These are phyloP conservation scores for Rhodotorula taiwanensis DNA, from an alignment of 768 basidiomycete genomes.

Conservation along the genomic window DNA sequence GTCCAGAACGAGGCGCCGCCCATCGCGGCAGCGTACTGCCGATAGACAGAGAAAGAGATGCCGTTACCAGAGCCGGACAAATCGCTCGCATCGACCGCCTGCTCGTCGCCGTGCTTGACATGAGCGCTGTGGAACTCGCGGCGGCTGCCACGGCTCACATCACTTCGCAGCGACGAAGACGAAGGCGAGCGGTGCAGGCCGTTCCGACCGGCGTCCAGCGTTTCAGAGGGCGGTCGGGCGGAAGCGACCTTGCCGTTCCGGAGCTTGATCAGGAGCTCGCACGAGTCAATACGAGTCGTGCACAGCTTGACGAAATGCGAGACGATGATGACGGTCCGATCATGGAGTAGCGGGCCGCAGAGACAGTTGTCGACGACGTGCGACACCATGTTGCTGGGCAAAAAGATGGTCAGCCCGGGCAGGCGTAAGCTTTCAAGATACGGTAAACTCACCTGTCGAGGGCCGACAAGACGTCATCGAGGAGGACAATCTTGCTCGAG, in stretches of 20 bases:
- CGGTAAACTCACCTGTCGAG: constrained; percentile 56
- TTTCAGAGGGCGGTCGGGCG: constrained; percentile 2
- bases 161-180: not conserved
- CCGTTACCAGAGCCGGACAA: constrained; percentile 9
- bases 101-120: constrained; percentile 19
- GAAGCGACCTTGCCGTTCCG: constrained; percentile 6
- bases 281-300: constrained; percentile 5
- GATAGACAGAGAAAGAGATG: constrained; percentile 21
- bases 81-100: constrained; percentile 1
- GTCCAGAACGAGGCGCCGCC: constrained; percentile 27
- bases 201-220: constrained; percentile 3
- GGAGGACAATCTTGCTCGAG: constrained; percentile 52
- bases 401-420: too few species aligned
- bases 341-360: constrained; percentile 58
- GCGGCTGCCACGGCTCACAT: not conserved
- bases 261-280: constrained; percentile 19
- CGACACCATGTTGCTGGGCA: constrained; percentile 51
- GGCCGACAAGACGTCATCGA: constrained; percentile 36
- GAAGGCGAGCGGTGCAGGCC: constrained; percentile 10
- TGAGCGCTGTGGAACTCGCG: not conserved
- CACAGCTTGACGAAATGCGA: constrained; percentile 45
- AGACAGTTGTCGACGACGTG: constrained; percentile 51
- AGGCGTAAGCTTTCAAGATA: not conserved
- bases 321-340: constrained; percentile 60
- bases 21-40: constrained; percentile 19